A percentile compares a stretch with the other conserved stretches of the same genome.
Evolutionary conservation across 2,329 filamentous ascomycete genomes (phyloP).

Genomic region (Hypoxylon sp.): DNA sequence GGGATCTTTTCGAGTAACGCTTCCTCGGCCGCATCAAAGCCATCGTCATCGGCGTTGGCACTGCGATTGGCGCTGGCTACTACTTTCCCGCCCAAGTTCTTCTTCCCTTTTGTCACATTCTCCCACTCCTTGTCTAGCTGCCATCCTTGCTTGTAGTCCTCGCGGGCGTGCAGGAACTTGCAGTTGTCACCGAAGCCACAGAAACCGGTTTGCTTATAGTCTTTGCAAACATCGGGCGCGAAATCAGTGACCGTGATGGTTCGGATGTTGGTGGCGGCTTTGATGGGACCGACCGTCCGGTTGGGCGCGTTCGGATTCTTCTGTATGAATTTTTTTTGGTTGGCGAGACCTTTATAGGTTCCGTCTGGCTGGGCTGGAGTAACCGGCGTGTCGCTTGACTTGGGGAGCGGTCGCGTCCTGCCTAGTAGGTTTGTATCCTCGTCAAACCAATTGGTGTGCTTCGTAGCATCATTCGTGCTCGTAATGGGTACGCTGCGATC

Average conservation of each 20-base stretch:
- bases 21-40: conserved; percentile 72
- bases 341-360: conserved; percentile 82
- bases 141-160: conserved; percentile 93
- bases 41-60: conserved; percentile 57
- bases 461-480: conserved; percentile 88
- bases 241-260: conserved; percentile 93
- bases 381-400: conserved; percentile 46
- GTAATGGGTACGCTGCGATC: conserved; percentile 75
- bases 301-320: conserved; percentile 82
- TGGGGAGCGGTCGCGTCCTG: conserved; percentile 63
- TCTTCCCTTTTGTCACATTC: conserved; percentile 80
- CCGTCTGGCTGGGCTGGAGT: conserved; percentile 65
- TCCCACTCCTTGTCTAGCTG: conserved; percentile 97
- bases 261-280: conserved; percentile 89
- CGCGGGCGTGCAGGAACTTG: conserved; percentile 83
- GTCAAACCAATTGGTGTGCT: conserved; percentile 90
- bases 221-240: conserved; percentile 94
- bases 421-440: conserved; percentile 76
- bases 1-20: conserved; percentile 86
- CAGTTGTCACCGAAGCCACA: conserved; percentile 83
- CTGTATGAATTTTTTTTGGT: conserved; percentile 80
- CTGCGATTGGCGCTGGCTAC: conserved; percentile 70
- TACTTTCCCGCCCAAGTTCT: conserved; percentile 71
- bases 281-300: conserved; percentile 84
- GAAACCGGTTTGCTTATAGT: conserved; percentile 85